Base-by-base conservation (phyloP, 192 early-diverging fungal genomes). In the Spinellus fusiger region DNA sequence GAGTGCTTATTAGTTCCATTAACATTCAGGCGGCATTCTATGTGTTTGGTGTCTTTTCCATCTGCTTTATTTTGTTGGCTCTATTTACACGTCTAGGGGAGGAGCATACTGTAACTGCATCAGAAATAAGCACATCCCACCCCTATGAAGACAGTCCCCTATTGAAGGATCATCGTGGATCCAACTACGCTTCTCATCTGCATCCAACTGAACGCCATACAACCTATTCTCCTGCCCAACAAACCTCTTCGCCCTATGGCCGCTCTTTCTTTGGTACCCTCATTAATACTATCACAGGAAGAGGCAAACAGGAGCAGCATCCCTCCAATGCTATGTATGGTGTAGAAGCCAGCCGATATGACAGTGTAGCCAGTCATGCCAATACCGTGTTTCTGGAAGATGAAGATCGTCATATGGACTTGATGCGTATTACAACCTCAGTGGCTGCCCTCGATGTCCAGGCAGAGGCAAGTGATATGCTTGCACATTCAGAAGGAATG, bases 21-120 rank as follows among this genome's bases (percentile, higher is more conserved):
- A 52, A 58, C 32, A 57, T 76, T 16, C 50, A 55, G 28, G 49
- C 47, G 16, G 55, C 64, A 5, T 76, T 76, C 59, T 69, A 62
- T 25, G 44, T 68, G 2, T 76, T 73, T 62, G 63, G 54, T 23
- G 23, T 26, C 9, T 54, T 62, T 6, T 55, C 55, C 2, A 10
- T 65, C 2, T 35, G 33, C 3, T 65, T 76, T 58, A 22, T 61
- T 27, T n/a, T 49, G 9, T 26, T 62, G 28, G 37, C 58, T 22
- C 2, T 71, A 13, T 37, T 44, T 40, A 62, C 69, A 5, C 38
- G 57, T 23, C 40, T 70, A 10, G 31, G 20, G 1, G 31, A 25
- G 10, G 52, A 20, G 26, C n/a, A 31, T 9, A 10, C n/a, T 22
- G 32, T 22, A 12, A n/a, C 1, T 34, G 29, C 18, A 18, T 38